A percentile compares a stretch with the other conserved stretches of the same genome.
Evolutionary conservation across 1,284 basidiomycete species (phyloP).

Genomic region (Cryptococcus sp.): DNA sequence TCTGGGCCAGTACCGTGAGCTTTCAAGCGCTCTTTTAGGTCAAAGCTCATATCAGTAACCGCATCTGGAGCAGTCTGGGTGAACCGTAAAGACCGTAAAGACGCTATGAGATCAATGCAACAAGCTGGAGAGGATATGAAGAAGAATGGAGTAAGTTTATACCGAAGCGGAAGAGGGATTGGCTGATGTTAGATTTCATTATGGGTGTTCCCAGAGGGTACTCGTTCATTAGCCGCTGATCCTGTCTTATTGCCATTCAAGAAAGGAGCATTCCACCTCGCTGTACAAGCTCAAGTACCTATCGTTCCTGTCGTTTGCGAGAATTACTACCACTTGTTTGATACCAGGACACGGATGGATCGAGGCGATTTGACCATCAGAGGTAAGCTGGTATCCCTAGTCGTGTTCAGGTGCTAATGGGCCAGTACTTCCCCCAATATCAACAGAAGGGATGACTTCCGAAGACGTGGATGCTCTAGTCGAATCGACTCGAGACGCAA

Average conservation of each 20-base stretch:
- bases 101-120: slow-evolving; percentile 70
- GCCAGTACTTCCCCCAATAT: slow-evolving; percentile 56
- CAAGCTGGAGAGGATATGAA: slow-evolving; percentile 81
- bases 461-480: slow-evolving; percentile 50
- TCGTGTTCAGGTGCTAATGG: slow-evolving; percentile 61
- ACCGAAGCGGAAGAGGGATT: neutral
- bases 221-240: slow-evolving; percentile 65
- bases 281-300: slow-evolving; percentile 74
- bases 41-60: slow-evolving; percentile 53
- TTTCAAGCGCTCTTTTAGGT: neutral
- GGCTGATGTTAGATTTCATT: slow-evolving; percentile 58
- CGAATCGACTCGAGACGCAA: slow-evolving; percentile 46
- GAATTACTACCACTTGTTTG: slow-evolving; percentile 80
- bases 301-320: slow-evolving; percentile 89
- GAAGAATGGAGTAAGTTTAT: slow-evolving; percentile 50
- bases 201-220: slow-evolving; percentile 92
- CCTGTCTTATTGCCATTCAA: slow-evolving; percentile 82
- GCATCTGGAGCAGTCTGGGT: slow-evolving; percentile 92
- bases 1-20: slow-evolving; percentile 75
- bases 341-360: slow-evolving; percentile 73
- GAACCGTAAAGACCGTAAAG: slow-evolving; percentile 73
- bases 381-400: slow-evolving; percentile 63
- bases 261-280: slow-evolving; percentile 97
- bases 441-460: slow-evolving; percentile 49
- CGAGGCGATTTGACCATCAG: slow-evolving; percentile 71